Base-by-base conservation (phyloP, 2,329 filamentous ascomycete genomes). In the Endoconidiophora polonica region DNA sequence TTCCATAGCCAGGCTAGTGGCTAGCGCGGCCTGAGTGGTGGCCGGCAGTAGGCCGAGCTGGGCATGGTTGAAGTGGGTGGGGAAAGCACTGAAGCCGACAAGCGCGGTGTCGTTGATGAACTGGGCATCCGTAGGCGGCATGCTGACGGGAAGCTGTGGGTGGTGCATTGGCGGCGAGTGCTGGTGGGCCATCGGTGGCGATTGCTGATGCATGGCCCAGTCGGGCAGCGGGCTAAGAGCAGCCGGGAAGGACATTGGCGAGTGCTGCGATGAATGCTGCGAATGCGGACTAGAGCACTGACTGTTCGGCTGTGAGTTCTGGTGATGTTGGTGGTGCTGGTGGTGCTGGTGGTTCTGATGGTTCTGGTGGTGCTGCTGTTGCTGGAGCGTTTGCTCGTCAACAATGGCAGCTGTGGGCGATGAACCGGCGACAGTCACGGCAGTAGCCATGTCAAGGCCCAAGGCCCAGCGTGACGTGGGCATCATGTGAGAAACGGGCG, bases 1-100 rank as follows among this genome's bases (percentile, higher is more conserved):
- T 53, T 83, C 80, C 58, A 86, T 68, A 10, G 50, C 41, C 10
- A 56, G 43, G 55, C 79, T 70, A 14, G 76, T 67, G 55, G 79
- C 77, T 54, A 85, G 68, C 38, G 76, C 70, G 33, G 75, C 73
- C 59, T 84, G 81, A 5, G 76, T 76, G 5, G 79, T 69, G 60
- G 70, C 70, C 49, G 72, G 79, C 54, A 74, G 69, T 63, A 81
- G 82, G 55, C 76, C 76, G 52, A 79, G 69, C 33, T 74, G 64
- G 50, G 68, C 72, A 53, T 72, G 68, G 59, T 73, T 76, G 59
- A 73, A 76, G 56, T 63, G 66, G 40, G 69, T 57, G 44, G 67
- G 62, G 57, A 74, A 76, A 6, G 72, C 63, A 58, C 70, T 71
- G 61, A 74, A 77, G 56, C 63, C 70, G 57, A 77, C 69, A 55